These are phyloP conservation scores for Talaromyces thailandensis DNA, from an alignment of 495 filamentous ascomycete species.

Conservation along the genomic window DNA sequence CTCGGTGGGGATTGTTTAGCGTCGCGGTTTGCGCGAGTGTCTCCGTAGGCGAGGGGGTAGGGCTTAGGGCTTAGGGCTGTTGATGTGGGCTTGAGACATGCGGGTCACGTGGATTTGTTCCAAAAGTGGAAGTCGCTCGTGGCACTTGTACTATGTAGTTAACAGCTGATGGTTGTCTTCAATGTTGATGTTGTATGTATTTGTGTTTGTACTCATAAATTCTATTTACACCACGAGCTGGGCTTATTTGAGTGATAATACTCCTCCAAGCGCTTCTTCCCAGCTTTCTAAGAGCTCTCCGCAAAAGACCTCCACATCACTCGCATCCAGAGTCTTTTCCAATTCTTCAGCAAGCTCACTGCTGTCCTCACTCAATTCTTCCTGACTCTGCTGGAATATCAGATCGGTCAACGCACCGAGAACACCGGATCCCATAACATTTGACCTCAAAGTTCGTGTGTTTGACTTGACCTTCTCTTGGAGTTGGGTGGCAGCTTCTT, in stretches of 20 bases:
- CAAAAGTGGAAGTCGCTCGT: not conserved
- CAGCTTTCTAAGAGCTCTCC: conserved; percentile 39
- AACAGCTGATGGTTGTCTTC: not conserved
- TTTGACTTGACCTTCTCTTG: conserved; percentile 26
- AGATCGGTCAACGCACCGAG: conserved; percentile 29
- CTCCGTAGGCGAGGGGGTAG: conserved; percentile 28
- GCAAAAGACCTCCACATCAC: conserved; percentile 32
- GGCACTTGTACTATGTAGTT: not conserved
- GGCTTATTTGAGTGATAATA: conserved; percentile 13
- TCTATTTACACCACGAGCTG: not conserved
- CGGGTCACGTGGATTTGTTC: not conserved
- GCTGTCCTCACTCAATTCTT: conserved; percentile 10
- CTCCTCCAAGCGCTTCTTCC: conserved; percentile 33
- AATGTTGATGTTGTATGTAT: not conserved
- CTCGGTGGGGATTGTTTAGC: not conserved
- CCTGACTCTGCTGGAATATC: conserved; percentile 17
- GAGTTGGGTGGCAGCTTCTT: conserved; percentile 17
- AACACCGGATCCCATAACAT: conserved; percentile 26
- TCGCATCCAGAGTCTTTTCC: conserved; percentile 23
- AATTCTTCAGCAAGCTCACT: conserved; percentile 23
- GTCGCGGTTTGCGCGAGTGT: conserved; percentile 1
- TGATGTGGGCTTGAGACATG: not conserved
- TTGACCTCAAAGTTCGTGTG: conserved; percentile 25
- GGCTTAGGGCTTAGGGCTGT: conserved; percentile 18
- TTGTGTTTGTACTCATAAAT: not conserved